phyloP scores from a whole-genome alignment of 305 asterid species.

The Rubia tinctorum region DNA sequence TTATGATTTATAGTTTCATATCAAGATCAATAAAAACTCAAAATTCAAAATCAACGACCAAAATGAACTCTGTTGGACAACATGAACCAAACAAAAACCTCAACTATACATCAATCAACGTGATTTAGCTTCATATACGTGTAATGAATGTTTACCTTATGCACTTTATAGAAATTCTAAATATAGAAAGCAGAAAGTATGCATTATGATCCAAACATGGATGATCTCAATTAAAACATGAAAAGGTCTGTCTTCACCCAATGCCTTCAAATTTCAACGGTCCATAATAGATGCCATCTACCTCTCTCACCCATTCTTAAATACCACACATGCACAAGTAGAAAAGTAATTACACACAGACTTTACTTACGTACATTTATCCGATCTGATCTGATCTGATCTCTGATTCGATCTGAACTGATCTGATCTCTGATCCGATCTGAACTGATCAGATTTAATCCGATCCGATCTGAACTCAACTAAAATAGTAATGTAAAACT shows the following conservation, averaged over 20 bases:
- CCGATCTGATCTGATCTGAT: too few relatives aligned
- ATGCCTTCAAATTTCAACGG: not conserved
- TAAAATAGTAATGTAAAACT: too few relatives aligned
- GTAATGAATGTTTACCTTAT: not conserved
- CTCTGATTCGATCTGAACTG: too few relatives aligned
- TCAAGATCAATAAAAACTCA: too few relatives aligned
- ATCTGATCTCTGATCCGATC: too few relatives aligned
- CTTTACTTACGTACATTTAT: not conserved
- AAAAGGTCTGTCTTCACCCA: not conserved
- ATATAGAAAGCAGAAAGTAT: not conserved
- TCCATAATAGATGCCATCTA: slow-evolving; percentile 14
- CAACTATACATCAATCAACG: too few relatives aligned
- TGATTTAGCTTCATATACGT: not conserved
- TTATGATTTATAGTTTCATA: too few relatives aligned
- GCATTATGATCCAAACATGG: not conserved
- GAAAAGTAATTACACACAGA: not conserved
- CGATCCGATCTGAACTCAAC: too few relatives aligned
- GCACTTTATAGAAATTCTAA: not conserved
- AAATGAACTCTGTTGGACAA: not conserved
- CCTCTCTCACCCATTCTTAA: slow-evolving; percentile 14
- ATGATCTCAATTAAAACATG: not conserved
- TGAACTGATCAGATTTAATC: too few relatives aligned
- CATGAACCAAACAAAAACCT: not conserved
- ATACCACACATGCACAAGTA: not conserved
- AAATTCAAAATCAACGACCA: too few relatives aligned